phyloP scores from a whole-genome alignment of 176 grass and related monocot species.

The Avena atlantica region DNA sequence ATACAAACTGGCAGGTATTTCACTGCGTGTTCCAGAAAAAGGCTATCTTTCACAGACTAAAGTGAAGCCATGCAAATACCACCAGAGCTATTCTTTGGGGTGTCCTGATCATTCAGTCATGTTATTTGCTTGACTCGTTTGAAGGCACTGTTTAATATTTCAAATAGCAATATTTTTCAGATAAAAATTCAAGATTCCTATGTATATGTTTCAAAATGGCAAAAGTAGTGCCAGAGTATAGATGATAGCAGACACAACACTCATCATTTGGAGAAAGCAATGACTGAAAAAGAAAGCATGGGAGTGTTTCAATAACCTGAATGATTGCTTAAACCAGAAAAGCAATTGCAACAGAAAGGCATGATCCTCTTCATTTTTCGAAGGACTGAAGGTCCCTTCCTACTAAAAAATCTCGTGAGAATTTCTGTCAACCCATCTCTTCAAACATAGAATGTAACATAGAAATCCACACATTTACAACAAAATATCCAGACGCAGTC shows the following conservation, averaged over 20 bases:
- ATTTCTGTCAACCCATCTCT: slow-evolving; percentile 32
- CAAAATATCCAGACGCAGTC: not conserved
- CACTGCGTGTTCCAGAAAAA: not conserved
- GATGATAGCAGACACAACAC: not conserved
- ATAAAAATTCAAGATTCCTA: slow-evolving; percentile 28
- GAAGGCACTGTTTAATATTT: slow-evolving; percentile 26
- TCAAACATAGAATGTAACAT: slow-evolving; percentile 46
- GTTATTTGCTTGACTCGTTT: slow-evolving; percentile 21
- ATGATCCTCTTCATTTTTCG: slow-evolving; percentile 85
- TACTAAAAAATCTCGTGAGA: slow-evolving; percentile 60
- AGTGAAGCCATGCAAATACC: slow-evolving; percentile 15
- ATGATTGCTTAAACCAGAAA: slow-evolving; percentile 99
- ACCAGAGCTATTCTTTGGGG: slow-evolving; percentile 28
- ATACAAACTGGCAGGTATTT: not conserved
- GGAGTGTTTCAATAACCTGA: slow-evolving; percentile 71
- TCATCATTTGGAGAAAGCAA: slow-evolving; percentile 22
- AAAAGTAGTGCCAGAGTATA: slow-evolving; percentile 16
- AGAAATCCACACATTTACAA: slow-evolving; percentile 19
- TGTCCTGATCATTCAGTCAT: not conserved
- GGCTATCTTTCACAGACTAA: slow-evolving; percentile 5
- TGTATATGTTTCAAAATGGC: slow-evolving; percentile 11
- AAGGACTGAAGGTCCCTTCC: slow-evolving; percentile 88
- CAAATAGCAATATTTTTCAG: not conserved
- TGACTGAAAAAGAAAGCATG: slow-evolving; percentile 36
- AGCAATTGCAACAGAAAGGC: slow-evolving; percentile 90